Evolutionary conservation across 371 early-diverging fungal genomes (phyloP), one percentile per base, ranked within the genome.

Genomic region (Apophysomyces elegans): DNA sequence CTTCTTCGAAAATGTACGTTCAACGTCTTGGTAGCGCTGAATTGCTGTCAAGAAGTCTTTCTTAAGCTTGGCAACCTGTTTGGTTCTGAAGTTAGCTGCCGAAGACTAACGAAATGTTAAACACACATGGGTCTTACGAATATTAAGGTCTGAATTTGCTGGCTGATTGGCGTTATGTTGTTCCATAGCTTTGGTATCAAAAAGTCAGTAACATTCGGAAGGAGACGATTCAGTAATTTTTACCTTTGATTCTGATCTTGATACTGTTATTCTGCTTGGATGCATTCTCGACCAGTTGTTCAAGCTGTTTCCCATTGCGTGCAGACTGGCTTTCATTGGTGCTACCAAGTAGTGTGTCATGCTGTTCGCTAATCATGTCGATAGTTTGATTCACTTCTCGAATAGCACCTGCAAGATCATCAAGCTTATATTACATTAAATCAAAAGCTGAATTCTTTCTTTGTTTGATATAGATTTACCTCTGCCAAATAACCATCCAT

Each of bases 21-120:
- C 92, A 3, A 90, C 80, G 6, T 80, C 76, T 75, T 91, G 90
- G 68, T 91, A 93, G 8, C 87, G 87, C 57, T 84, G 86, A 81
- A 94, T 90, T 7, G 86, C 83, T 38, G 91, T 90, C 74, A 92
- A 65, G 66, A 94, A 93, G 71, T 85, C 87, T 62, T 90, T 89
- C 39, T 88, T 41, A 26, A 44, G 43, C 12, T 60, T 39, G 60
- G 43, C 62, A 45, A 12, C 62, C 35, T 37, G 12, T 37, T 44
- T 62, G 35, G 1, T 45, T 44, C 18, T 5, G 32, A 26, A 26
- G 54, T 50, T 21, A 50, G 21, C 54, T 21, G 6, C 54, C 4
- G 7, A 47, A 5, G 32, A 12, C 32, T 21, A 41, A 16, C 46
- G 1, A 41, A 5, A 14, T 2, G 18, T 26, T 26, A 7, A 37